Percentiles rank a stretch among this genome's conserved stretches.
phyloP scores from a whole-genome alignment of 192 early-diverging fungal species.

The Coemansia sp. region DNA sequence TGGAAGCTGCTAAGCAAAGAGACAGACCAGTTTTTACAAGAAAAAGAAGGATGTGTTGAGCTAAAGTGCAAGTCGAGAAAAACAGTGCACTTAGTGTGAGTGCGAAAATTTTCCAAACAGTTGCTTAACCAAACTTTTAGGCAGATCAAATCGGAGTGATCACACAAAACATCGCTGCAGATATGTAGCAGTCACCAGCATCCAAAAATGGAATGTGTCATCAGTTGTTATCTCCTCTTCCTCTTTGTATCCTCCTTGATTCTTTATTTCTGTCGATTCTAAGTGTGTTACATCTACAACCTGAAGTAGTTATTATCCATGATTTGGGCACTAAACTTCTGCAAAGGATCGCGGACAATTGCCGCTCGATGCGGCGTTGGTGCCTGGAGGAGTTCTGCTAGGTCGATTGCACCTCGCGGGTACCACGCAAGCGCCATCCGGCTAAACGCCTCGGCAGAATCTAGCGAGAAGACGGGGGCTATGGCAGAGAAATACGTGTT shows the following conservation, averaged over 20 bases:
- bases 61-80: not conserved
- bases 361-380: not conserved
- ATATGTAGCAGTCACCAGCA: not conserved
- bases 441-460: not conserved
- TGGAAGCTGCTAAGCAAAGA: not conserved
- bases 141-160: not conserved
- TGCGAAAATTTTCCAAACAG: not conserved
- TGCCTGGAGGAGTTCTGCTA: not conserved
- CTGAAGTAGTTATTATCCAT: not conserved
- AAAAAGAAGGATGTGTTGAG: not conserved
- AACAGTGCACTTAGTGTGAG: not conserved
- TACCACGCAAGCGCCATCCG: conserved; percentile 16
- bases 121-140: not conserved
- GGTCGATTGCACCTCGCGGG: not conserved
- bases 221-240: not conserved
- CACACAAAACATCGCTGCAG: not conserved
- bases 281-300: not conserved
- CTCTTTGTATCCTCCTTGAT: not conserved
- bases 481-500: conserved; percentile 61
- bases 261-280: not conserved
- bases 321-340: not conserved
- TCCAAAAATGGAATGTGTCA: not conserved
- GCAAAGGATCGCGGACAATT: not conserved
- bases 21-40: not conserved
- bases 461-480: conserved; percentile 15